Percentiles rank a stretch among this genome's conserved stretches.
These are phyloP conservation scores for Salvia sclarea DNA, from an alignment of 305 asterid species.

Conservation along the genomic window DNA sequence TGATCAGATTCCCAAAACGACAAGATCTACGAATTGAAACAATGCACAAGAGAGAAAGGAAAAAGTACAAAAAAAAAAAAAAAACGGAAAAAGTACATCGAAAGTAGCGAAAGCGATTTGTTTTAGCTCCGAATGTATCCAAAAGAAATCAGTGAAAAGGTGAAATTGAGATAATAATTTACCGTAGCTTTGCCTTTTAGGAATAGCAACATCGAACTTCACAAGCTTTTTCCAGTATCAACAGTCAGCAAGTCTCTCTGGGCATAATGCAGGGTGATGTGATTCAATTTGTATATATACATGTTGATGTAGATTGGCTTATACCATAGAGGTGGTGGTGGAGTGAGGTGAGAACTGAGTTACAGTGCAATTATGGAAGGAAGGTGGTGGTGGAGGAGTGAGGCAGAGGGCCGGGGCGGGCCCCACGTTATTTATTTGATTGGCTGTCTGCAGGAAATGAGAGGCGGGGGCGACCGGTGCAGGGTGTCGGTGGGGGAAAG, in stretches of 20 bases:
- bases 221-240: conserved; percentile 30
- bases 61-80: neutral
- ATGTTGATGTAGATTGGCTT: neutral
- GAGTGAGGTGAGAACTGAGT: conserved; percentile 18
- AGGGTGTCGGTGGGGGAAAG: conserved; percentile 49
- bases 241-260: neutral
- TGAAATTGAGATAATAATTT: conserved; percentile 25
- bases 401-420: conserved; percentile 37
- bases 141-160: conserved; percentile 36
- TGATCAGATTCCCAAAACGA: conserved; percentile 33
- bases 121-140: neutral
- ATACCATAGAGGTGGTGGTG: too few relatives aligned
- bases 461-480: conserved; percentile 38
- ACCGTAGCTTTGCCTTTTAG: conserved; percentile 38
- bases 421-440: neutral
- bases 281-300: neutral
- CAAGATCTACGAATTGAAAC: conserved; percentile 36
- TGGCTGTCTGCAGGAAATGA: neutral
- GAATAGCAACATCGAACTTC: conserved; percentile 32
- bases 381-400: conserved; percentile 35
- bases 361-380: conserved; percentile 34
- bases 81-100: conserved; percentile 23
- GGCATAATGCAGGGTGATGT: conserved; percentile 9
- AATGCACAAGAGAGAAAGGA: conserved; percentile 6
- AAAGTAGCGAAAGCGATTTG: conserved; percentile 32